Percentiles rank a stretch among this genome's conserved stretches.
phyloP scores from a whole-genome alignment of 768 basidiomycete genomes.

The Suillus clintonianus region DNA sequence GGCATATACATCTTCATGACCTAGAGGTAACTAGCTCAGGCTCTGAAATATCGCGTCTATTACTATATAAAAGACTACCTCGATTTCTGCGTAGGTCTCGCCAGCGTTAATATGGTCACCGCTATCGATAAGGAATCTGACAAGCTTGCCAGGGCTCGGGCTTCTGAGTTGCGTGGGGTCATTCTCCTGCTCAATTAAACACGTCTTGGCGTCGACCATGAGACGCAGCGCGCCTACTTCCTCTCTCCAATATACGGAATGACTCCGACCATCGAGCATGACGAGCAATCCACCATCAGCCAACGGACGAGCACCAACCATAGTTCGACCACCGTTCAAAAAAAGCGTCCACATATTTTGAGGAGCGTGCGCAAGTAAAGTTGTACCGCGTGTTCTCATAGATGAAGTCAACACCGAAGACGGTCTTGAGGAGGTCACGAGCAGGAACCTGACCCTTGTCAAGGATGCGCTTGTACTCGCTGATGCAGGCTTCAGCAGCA shows the following conservation, averaged over 20 bases:
- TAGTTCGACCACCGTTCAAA: constrained; percentile 91
- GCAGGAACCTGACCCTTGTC: constrained; percentile 98
- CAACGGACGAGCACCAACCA: constrained; percentile 89
- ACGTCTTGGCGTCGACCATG: constrained; percentile 97
- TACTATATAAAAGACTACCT: constrained; percentile 53
- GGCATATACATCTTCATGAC: constrained; percentile 99
- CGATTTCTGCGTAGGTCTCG: constrained; percentile 97
- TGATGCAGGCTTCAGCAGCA: constrained; percentile 85
- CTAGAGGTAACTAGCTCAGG: constrained; percentile 34
- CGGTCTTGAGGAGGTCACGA: constrained; percentile 92
- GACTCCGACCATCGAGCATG: constrained; percentile 89
- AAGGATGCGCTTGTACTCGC: constrained; percentile 91
- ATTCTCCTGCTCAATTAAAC: constrained; percentile 98
- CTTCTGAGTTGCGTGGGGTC: constrained; percentile 97
- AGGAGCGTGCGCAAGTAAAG: constrained; percentile 92
- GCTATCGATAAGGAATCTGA: constrained; percentile 92
- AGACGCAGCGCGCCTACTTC: constrained; percentile 92
- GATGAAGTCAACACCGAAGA: constrained; percentile 96
- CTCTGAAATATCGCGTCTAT: background rate
- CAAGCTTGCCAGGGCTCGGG: constrained; percentile 95
- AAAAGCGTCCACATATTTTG: constrained; percentile 92
- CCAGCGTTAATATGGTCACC: constrained; percentile 97
- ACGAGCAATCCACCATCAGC: constrained; percentile 95
- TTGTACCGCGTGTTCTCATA: constrained; percentile 95
- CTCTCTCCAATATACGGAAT: constrained; percentile 97